Base-by-base conservation (phyloP, 139 green algal species). In the Trebouxia sp. region DNA sequence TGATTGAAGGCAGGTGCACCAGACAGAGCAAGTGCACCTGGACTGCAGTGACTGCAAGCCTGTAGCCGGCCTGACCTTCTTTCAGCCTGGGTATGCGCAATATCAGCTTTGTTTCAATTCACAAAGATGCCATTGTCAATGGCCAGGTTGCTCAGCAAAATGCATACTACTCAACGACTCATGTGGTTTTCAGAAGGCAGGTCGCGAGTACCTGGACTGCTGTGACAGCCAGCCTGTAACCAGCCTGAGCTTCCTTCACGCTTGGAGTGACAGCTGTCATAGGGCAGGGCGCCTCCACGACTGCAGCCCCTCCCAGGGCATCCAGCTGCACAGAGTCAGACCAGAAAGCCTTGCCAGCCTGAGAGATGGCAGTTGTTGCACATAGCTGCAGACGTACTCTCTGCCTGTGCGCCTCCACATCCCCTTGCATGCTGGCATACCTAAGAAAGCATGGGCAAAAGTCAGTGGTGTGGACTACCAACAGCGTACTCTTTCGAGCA, bases 371-470 rank as follows among this genome's bases (percentile, higher is more conserved):
- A 8, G 76, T 75, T 24, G 70, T 86, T 55, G 83, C 79, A 6
- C 87, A 81, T 37, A 91, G 69, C 72, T 88, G 85, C 80, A 88
- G 35, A 20, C 56, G 80, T 38, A 88, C 41, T 24, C 77, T 50
- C 26, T 84, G 55, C 10, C 42, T 48, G 15, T 62, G 55, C 11
- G 37, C 65, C 8, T 38, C 41, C 41, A 83, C n/a, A 5, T 80
- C 83, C 26, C 87, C 83, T n/a, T 81, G 62, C 70, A 91, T 90
- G 85, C 79, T 82, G 17, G 87, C 81, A 76, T 80, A 72, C 62
- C 88, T 37, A 83, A 85, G 83, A 58, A 28, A 2, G 24, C 10
- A 62, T 11, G 35, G 15, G 6, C 37, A 0, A 41, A 41, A 30
- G 12, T 65, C 24, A 69, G n/a, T 69, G 26, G 20, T 69, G 56